These are phyloP conservation scores for Penicillium fuscoglaucum DNA, from an alignment of 2,329 filamentous ascomycete species.

Conservation along the genomic window DNA sequence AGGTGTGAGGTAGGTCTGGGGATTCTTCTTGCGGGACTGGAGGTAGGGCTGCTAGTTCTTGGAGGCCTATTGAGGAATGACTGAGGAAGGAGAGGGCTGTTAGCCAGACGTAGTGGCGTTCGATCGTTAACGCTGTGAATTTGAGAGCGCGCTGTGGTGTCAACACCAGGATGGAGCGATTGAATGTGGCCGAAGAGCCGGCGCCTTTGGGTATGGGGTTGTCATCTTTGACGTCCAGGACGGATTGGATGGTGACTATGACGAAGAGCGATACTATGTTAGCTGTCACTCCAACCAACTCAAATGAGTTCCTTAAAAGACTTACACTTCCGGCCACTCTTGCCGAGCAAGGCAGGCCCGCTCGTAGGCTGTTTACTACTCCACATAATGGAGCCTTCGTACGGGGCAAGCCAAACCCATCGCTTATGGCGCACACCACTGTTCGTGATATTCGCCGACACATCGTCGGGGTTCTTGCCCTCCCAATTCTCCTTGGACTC, in stretches of 20 bases:
- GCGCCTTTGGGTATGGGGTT: slow-evolving; percentile 76
- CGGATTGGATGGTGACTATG: slow-evolving; percentile 88
- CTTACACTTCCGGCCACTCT: slow-evolving; percentile 91
- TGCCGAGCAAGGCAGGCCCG: slow-evolving; percentile 85
- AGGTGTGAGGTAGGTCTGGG: slow-evolving; percentile 47
- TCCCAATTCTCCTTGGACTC: slow-evolving; percentile 50
- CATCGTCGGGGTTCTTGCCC: slow-evolving; percentile 63
- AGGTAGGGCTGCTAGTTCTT: slow-evolving; percentile 66
- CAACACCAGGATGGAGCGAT: slow-evolving; percentile 90
- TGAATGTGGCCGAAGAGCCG: slow-evolving; percentile 62
- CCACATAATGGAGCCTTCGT: slow-evolving; percentile 95
- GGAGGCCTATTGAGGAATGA: slow-evolving; percentile 78
- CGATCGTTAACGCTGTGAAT: slow-evolving; percentile 79
- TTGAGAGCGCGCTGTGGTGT: slow-evolving; percentile 93
- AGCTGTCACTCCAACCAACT: not conserved
- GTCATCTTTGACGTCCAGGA: slow-evolving; percentile 94
- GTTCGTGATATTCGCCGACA: slow-evolving; percentile 66
- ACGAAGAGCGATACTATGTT: slow-evolving; percentile 11
- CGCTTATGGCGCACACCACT: slow-evolving; percentile 79
- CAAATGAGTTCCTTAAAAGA: slow-evolving; percentile 27
- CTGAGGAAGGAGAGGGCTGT: slow-evolving; percentile 93
- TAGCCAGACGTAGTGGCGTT: slow-evolving; percentile 92
- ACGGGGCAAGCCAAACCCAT: slow-evolving; percentile 98
- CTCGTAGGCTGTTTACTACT: slow-evolving; percentile 94
- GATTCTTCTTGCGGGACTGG: slow-evolving; percentile 49